Percentiles rank a stretch among this genome's conserved stretches.
Conservation (phyloP, 257 asterid genomes). For the Ilex aquifolium region DNA sequence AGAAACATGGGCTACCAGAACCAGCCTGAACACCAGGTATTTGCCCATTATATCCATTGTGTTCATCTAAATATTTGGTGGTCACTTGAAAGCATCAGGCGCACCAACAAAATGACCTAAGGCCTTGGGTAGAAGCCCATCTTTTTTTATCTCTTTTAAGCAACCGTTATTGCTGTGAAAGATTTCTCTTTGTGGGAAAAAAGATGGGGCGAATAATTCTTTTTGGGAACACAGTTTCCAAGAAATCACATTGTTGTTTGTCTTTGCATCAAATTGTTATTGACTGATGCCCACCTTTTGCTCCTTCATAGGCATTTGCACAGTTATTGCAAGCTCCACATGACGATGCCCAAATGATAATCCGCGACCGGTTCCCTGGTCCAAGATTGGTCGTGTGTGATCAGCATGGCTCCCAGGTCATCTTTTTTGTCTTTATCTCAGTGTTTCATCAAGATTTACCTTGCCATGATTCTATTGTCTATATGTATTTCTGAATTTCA, state of each 20-base stretch:
- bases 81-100: not conserved
- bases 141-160: too few relatives aligned
- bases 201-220: too few relatives aligned
- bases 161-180: too few relatives aligned
- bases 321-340: slow-evolving; percentile 82
- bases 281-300: too few relatives aligned
- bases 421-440: not conserved
- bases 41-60: slow-evolving; percentile 5
- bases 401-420: slow-evolving; percentile 99
- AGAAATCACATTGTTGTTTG: not conserved
- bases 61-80: not conserved
- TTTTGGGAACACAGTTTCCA: not conserved
- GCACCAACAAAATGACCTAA: too few relatives aligned
- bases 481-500: not conserved
- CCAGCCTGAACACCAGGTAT: slow-evolving; percentile 82
- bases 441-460: not conserved
- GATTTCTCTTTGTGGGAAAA: too few relatives aligned
- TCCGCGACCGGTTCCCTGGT: slow-evolving; percentile 85
- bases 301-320: slow-evolving; percentile 57
- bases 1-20: slow-evolving; percentile 95
- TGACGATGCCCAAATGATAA: slow-evolving; percentile 73
- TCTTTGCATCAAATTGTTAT: too few relatives aligned
- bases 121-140: too few relatives aligned
- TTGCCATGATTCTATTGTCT: not conserved
- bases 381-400: slow-evolving; percentile 97